Evolutionary conservation across 2,329 filamentous ascomycete species (phyloP).

Genomic region (Aspergillus sp.): DNA sequence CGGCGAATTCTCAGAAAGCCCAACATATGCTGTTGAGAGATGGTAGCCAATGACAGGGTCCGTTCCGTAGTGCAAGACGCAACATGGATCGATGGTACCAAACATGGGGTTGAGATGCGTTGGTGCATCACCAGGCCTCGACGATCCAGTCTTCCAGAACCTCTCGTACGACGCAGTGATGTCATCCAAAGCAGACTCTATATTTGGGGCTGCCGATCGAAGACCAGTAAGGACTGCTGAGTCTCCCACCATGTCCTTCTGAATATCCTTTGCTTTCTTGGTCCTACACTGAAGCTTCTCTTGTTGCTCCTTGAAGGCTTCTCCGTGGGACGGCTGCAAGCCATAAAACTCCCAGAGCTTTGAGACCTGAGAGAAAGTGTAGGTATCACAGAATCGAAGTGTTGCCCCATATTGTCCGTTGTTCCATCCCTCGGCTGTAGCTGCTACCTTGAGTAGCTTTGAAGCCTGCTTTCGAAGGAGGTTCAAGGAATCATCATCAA

Average conservation of each 20-base stretch:
- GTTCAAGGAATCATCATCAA: neutral
- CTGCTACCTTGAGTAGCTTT: neutral
- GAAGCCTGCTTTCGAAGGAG: neutral
- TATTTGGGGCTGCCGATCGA: neutral
- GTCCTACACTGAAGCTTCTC: neutral
- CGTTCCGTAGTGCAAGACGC: slow-evolving; percentile 41
- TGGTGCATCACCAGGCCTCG: neutral
- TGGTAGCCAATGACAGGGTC: slow-evolving; percentile 54
- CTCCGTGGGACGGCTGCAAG: neutral
- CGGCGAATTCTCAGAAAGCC: slow-evolving; percentile 18
- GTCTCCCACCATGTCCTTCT: neutral
- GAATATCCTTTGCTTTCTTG: neutral
- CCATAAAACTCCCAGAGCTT: neutral
- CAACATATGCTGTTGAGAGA: slow-evolving; percentile 46
- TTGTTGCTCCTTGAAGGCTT: neutral
- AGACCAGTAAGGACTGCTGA: neutral
- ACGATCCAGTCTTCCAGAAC: neutral
- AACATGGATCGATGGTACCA: neutral
- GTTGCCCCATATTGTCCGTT: neutral
- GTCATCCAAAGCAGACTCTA: neutral
- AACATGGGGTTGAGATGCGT: neutral
- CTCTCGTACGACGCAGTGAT: neutral
- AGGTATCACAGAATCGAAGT: neutral
- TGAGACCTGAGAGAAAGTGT: neutral
- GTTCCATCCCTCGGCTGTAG: neutral